phyloP scores from a whole-genome alignment of 441 rosid species.

The Erodium moschatum region DNA sequence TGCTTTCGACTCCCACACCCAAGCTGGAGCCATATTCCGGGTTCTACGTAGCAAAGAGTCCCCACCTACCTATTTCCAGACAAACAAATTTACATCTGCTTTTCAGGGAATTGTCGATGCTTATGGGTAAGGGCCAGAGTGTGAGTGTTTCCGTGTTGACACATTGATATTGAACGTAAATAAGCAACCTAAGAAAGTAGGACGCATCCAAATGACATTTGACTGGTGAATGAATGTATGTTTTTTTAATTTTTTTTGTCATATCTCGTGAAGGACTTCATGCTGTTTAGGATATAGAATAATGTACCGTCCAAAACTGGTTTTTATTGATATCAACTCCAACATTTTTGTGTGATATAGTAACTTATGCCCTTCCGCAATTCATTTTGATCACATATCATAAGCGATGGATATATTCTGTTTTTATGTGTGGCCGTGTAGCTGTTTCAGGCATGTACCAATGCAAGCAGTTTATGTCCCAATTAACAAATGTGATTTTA shows the following conservation, averaged over 20 bases:
- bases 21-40: constrained; percentile 63
- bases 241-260: neutral
- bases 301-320: neutral
- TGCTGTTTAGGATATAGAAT: neutral
- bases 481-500: neutral
- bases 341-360: constrained; percentile 1
- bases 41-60: constrained; percentile 50
- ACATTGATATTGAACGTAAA: neutral
- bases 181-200: neutral
- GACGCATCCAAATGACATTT: neutral
- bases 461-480: neutral
- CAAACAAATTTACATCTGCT: constrained; percentile 61
- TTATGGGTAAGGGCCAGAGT: constrained; percentile 49
- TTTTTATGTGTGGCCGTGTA: neutral
- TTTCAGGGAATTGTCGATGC: constrained; percentile 83
- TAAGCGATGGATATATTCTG: neutral
- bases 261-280: neutral
- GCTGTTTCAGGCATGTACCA: neutral
- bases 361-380: neutral
- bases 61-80: constrained; percentile 68
- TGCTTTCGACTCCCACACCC: constrained; percentile 57
- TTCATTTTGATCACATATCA: neutral
- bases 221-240: no score
- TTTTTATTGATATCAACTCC: neutral
- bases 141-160: neutral